Evolutionary conservation across 139 green algal genomes (phyloP).

Genomic region (Gonium pectorale): DNA sequence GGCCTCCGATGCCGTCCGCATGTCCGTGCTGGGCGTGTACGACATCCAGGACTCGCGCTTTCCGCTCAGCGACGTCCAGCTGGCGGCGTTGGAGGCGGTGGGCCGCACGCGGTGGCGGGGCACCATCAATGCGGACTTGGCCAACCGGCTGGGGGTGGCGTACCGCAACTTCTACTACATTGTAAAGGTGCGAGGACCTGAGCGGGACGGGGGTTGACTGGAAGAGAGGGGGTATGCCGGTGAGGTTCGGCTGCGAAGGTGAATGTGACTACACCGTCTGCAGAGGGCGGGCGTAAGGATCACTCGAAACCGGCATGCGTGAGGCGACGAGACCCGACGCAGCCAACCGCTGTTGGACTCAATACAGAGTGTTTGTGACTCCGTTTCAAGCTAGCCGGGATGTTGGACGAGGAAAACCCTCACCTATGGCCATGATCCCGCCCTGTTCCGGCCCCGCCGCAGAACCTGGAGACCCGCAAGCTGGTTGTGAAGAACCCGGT

Average conservation of each 20-base stretch:
- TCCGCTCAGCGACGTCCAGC: constrained; percentile 57
- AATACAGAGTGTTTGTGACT: too few relatives aligned
- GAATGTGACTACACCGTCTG: too few relatives aligned
- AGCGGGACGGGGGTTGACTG: too few relatives aligned
- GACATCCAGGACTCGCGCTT: constrained; percentile 51
- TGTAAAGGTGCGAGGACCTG: constrained; percentile 60
- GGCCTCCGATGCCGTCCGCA: constrained; percentile 49
- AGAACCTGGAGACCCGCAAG: constrained; percentile 66
- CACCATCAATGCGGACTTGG: constrained; percentile 67
- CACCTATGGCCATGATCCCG: too few relatives aligned
- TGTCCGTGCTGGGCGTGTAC: constrained; percentile 66
- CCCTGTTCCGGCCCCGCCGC: neutral
- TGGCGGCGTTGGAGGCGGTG: constrained; percentile 57
- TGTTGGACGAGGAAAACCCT: too few relatives aligned
- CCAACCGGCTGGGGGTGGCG: constrained; percentile 51
- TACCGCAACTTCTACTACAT: constrained; percentile 82
- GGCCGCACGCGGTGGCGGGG: constrained; percentile 54
- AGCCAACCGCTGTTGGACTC: too few relatives aligned
- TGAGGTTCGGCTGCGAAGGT: too few relatives aligned
- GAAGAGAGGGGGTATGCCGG: neutral
- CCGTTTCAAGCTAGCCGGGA: too few relatives aligned
- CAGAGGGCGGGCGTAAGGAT: too few relatives aligned
- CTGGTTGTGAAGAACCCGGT: constrained; percentile 65
- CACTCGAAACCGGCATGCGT: too few relatives aligned
- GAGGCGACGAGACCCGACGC: too few relatives aligned